phyloP scores from a whole-genome alignment of 2,329 filamentous ascomycete genomes.

The Fusarium sp. region DNA sequence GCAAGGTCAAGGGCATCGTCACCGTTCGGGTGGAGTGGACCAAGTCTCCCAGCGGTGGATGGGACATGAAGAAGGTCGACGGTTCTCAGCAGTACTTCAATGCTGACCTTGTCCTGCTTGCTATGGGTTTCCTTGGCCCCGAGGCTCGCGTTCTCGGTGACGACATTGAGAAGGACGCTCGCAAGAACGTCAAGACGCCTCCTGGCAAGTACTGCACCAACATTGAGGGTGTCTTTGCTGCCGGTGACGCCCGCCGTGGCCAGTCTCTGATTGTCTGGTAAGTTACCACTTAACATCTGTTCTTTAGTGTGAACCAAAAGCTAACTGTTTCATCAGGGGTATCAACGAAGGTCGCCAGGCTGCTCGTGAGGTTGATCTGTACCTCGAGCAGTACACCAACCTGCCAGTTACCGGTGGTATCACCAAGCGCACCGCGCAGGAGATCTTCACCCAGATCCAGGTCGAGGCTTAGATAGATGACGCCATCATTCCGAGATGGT shows the following conservation, averaged over 20 bases:
- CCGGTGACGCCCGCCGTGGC: constrained; percentile 93
- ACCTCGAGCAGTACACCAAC: constrained; percentile 81
- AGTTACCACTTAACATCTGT: constrained; percentile 51
- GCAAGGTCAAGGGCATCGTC: constrained; percentile 95
- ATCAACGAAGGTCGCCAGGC: constrained; percentile 97
- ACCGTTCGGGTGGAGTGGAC: constrained; percentile 97
- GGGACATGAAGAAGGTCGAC: constrained; percentile 99
- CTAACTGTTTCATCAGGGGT: constrained; percentile 66
- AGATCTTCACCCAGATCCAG: constrained; percentile 64
- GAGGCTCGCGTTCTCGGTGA: constrained; percentile 89
- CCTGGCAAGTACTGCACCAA: constrained; percentile 91
- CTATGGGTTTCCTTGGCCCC: constrained; percentile 97
- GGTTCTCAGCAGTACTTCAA: constrained; percentile 96
- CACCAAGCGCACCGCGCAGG: constrained; percentile 82
- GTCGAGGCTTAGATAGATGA: constrained; percentile 28
- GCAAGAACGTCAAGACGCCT: constrained; percentile 97
- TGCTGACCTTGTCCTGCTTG: constrained; percentile 91
- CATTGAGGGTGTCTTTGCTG: constrained; percentile 88
- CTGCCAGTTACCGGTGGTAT: constrained; percentile 95
- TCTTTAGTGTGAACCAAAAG: not conserved
- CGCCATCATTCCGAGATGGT: not conserved
- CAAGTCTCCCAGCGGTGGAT: constrained; percentile 86
- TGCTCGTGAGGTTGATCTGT: constrained; percentile 91
- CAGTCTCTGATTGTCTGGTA: constrained; percentile 97
- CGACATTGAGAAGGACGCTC: constrained; percentile 88